Conservation (phyloP, 2,329 filamentous ascomycete species). For the Verticillium tricorpus region DNA sequence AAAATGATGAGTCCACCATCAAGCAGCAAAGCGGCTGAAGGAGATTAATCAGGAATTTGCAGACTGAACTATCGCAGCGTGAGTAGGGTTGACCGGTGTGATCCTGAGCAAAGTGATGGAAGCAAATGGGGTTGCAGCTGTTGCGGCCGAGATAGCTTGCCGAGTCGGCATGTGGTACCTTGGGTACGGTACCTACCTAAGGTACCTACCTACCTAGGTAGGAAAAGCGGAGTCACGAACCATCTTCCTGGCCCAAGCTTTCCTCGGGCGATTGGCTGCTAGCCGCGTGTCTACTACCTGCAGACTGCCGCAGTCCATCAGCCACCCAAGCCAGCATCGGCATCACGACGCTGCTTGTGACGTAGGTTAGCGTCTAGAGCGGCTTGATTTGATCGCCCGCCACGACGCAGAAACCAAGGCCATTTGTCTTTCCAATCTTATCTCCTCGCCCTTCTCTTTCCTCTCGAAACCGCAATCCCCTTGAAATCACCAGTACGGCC, state of each 20-base stretch:
- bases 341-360: background rate
- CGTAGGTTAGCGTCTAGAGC: background rate
- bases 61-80: no score
- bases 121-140: no score
- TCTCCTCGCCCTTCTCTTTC: background rate
- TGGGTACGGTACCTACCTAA: no score
- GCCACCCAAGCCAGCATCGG: background rate
- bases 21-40: no score
- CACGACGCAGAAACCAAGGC: background rate
- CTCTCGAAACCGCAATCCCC: no score
- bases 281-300: background rate
- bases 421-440: background rate
- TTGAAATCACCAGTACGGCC: background rate
- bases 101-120: no score
- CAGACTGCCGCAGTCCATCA: background rate
- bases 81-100: no score
- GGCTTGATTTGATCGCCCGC: background rate
- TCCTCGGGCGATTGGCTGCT: background rate
- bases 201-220: no score
- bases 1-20: no score
- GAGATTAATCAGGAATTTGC: no score
- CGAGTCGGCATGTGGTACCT: no score
- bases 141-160: no score
- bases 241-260: background rate
- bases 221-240: background rate